Conservation (phyloP, 1,284 basidiomycete species). For the Inonotus hispidus region DNA sequence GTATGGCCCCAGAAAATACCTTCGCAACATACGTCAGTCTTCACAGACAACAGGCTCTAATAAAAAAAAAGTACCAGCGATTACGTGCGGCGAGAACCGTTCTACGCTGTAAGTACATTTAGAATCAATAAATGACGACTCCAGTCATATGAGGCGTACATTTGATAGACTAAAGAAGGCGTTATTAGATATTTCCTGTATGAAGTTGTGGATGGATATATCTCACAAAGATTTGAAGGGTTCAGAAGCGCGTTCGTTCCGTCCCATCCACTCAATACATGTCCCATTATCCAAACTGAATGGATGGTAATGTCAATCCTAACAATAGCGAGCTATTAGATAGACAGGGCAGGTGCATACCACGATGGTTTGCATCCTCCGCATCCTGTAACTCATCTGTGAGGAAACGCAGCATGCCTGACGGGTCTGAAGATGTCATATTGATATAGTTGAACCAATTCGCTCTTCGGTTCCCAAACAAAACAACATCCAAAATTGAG, state of each 20-base stretch:
- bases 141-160: slow-evolving; percentile 34
- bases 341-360: slow-evolving; percentile 27
- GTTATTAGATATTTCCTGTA: neutral
- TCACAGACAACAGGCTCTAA: neutral
- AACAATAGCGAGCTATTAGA: neutral
- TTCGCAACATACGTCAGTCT: slow-evolving; percentile 22
- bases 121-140: neutral
- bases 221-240: slow-evolving; percentile 59
- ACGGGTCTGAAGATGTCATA: slow-evolving; percentile 61
- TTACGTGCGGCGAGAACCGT: slow-evolving; percentile 71
- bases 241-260: slow-evolving; percentile 56
- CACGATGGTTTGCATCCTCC: slow-evolving; percentile 65
- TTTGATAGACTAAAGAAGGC: slow-evolving; percentile 57
- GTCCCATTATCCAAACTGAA: slow-evolving; percentile 75
- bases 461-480: slow-evolving; percentile 30
- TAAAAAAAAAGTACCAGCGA: slow-evolving; percentile 50
- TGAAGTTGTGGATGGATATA: neutral
- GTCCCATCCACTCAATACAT: slow-evolving; percentile 76
- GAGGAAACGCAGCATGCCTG: slow-evolving; percentile 72
- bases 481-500: neutral
- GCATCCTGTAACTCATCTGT: slow-evolving; percentile 78
- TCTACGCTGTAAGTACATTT: slow-evolving; percentile 52
- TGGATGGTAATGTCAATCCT: neutral
- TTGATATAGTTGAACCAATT: slow-evolving; percentile 81
- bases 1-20: slow-evolving; percentile 79